These are phyloP conservation scores for Beauveria scarabaeidicola DNA, from an alignment of 2,329 filamentous ascomycete genomes.

Conservation along the genomic window DNA sequence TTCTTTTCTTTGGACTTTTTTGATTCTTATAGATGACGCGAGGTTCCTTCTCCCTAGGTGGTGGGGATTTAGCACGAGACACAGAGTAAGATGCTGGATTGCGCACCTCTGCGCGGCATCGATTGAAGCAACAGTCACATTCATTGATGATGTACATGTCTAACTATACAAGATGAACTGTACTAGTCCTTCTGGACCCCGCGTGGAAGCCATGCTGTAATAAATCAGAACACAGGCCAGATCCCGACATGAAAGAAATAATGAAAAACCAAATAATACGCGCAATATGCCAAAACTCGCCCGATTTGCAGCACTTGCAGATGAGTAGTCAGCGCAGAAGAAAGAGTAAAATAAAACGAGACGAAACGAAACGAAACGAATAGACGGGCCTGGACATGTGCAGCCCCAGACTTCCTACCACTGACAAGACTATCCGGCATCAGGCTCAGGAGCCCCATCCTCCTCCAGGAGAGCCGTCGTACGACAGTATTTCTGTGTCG, in stretches of 20 bases:
- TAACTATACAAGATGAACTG: constrained; percentile 9
- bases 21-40: background rate
- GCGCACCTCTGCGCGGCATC: background rate
- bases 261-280: background rate
- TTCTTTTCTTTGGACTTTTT: background rate
- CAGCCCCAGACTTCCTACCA: background rate
- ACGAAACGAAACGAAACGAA: background rate
- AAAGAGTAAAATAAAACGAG: background rate
- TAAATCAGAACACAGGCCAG: background rate
- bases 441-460: constrained; percentile 13
- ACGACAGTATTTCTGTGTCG: background rate
- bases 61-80: background rate
- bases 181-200: background rate
- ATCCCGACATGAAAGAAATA: background rate
- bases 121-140: background rate
- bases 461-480: constrained; percentile 16
- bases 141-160: constrained; percentile 4
- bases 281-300: constrained; percentile 1
- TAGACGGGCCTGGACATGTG: background rate
- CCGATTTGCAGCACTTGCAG: constrained; percentile 5
- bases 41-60: background rate
- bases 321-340: background rate
- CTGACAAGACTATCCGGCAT: background rate
- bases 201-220: background rate
- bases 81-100: background rate